Evolutionary conservation across 805 yeast species (phyloP), one percentile per base, ranked within the genome.

Genomic region (Candida germanica): DNA sequence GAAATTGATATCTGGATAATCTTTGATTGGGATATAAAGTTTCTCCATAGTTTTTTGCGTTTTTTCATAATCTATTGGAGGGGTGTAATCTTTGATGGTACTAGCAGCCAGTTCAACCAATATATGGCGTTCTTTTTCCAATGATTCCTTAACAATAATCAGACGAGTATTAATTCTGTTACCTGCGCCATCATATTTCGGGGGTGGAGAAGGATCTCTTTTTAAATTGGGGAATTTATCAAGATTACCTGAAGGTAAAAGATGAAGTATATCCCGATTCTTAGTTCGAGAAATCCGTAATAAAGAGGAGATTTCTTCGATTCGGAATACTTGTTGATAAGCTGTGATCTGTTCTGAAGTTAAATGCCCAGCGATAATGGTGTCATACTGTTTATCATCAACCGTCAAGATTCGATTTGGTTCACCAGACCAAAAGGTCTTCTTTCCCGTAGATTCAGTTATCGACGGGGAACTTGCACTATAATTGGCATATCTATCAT

Each of bases 1-100:
- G 54, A 91, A 91, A 61, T 93, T 93, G 48, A 93, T 82, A 33
- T 83, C 91, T 0, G 98, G 97, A 61, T 87, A 82, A 41, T 87
- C 91, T 26, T 79, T 74, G 3, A 78, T 85, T 1, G 98, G 98
- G 10, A 93, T 75, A 55, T 77, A 89, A 33, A 87, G 71, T 61
- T 89, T 93, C 49, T 89, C 96, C 30, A 73, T 71, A 5, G 87
- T 79, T 48, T 77, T 80, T 2, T 62, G 56, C 6, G 83, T 80
- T 24, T 85, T 85, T 40, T 80, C 69, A 58, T 86, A 91, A 54
- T 83, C 89, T 17, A 66, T 66, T 0, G 98, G 98, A 1, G 96
- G 86, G 20, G 67, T 72, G 56, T 76, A 93, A 48, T 78, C 74
- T 3, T 96, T 95, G 16, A 93, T 77, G 25, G 74, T 62, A 40